Evolutionary conservation across 2,329 filamentous ascomycete genomes (phyloP), one percentile per base, ranked within the genome.

Genomic region (Aspergillus phoenicis): DNA sequence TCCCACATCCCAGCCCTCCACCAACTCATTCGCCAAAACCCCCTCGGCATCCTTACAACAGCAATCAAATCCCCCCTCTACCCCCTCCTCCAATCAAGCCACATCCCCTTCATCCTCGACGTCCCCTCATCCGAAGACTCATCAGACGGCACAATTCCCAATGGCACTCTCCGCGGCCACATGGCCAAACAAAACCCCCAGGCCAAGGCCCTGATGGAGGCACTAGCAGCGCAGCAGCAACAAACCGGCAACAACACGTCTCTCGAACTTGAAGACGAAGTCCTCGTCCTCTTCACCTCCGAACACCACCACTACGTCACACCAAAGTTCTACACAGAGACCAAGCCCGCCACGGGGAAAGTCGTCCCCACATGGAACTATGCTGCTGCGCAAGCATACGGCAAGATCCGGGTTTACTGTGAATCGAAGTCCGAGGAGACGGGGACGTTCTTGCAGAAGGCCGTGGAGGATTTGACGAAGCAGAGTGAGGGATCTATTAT

Each of bases 281-380:
- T 90, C 1, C 72, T 87, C 24, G 77, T 90, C 3, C 76, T 89
- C 13, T 90, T 91, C 78, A 89, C 81, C 49, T 80, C 80, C 0
- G 77, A 82, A 0, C 72, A 79, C 0, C 83, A 89, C 45, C 85
- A 88, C 74, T 90, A 90, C 66, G 83, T 90, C 6, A 89, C 87
- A 0, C 86, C 88, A 1, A 87, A 88, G 63, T 90, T 89, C 73
- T 90, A 90, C 75, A 80, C 76, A 11, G 81, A 86, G 64, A 89
- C 87, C 1, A 90, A 90, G 69, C 87, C 87, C 0, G 71, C 69
- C 0, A 87, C 83, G 0, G 87, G 82, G 8, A 90, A 90, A 65
- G 87, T 89, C 0, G 88, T 89, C 3, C 87, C 87, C 0, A 90
- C 88, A 0, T 90, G 88, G 88, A 87, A 91, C 72, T 90, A 90